Base-by-base conservation (phyloP, 192 early-diverging fungal genomes). In the Mortierella antarctica region DNA sequence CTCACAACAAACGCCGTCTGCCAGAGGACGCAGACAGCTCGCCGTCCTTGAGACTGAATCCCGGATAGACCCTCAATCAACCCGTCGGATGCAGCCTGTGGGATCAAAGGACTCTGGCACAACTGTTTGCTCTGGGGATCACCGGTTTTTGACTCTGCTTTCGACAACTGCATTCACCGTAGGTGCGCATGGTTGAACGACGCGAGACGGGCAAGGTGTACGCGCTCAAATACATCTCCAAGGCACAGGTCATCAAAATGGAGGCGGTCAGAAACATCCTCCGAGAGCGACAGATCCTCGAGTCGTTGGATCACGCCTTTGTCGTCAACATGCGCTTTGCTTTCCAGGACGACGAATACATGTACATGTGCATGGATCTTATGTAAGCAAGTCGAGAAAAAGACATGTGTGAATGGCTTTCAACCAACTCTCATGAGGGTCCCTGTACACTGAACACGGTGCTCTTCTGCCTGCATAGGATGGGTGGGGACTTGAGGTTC, bases 211-310 rank as follows among this genome's bases (percentile, higher is more conserved):
- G 92, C 44, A 77, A 85, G 45, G 74, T 94, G 47, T 95, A 90
- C 71, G 95, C 95, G n/a, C 83, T 96, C 42, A 96, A 96, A 83
- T 95, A 95, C 69, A 96, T 96, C 84, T 90, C 92, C 76, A 96
- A 96, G 74, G 84, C 82, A 62, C 88, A 96, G 74, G 95, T 94
- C 64, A 94, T 96, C 18, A 82, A 86, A 65, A 95, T 95, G 94
- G 88, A 90, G 47, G 95, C 95, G 0, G 89, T 95, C 41, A 88
- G 93, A 48, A 96, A 96, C 72, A 88, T 96, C 21, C 86, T 96
- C 49, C 83, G 92, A 67, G 95, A 96, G 71, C 82, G 95, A 2
- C 84, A 86, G 5, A 88, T 91, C 54, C 78, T 96, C 15, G 95
- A 96, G 83, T 88, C 95, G 54, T 80, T 96, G 11, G 88, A 94